Conservation (phyloP, 2,329 filamentous ascomycete species). For the Teratosphaeriaceae sp. region DNA sequence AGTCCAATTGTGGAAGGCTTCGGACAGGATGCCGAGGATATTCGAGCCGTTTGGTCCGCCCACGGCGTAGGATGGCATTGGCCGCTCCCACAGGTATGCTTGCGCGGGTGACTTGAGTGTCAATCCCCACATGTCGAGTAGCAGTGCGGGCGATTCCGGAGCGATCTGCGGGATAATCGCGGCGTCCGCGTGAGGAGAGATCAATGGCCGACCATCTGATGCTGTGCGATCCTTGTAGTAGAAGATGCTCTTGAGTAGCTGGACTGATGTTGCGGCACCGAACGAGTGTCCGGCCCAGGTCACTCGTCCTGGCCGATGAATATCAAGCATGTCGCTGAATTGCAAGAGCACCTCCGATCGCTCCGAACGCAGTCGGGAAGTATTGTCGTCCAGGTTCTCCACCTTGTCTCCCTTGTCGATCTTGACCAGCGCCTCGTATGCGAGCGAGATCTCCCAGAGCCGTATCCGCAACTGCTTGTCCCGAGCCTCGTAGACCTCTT, state of each 20-base stretch:
- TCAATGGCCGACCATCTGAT: slow-evolving; percentile 52
- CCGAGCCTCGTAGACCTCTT: slow-evolving; percentile 59
- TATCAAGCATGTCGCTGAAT: slow-evolving; percentile 57
- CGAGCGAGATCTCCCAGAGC: slow-evolving; percentile 68
- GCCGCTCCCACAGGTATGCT: slow-evolving; percentile 60
- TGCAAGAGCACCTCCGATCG: slow-evolving; percentile 45
- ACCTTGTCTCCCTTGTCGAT: slow-evolving; percentile 53
- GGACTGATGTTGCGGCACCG: slow-evolving; percentile 65
- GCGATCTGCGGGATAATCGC: slow-evolving; percentile 61
- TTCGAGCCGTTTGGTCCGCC: slow-evolving; percentile 47
- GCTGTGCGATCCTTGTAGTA: slow-evolving; percentile 44
- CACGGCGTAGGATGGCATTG: slow-evolving; percentile 59
- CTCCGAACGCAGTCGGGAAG: slow-evolving; percentile 29
- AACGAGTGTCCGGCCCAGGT: slow-evolving; percentile 77
- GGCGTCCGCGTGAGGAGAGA: slow-evolving; percentile 50
- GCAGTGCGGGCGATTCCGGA: slow-evolving; percentile 55
- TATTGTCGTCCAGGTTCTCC: slow-evolving; percentile 40
- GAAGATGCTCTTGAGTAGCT: slow-evolving; percentile 73
- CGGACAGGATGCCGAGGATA: slow-evolving; percentile 65
- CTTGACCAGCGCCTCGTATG: slow-evolving; percentile 61
- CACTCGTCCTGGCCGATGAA: slow-evolving; percentile 65
- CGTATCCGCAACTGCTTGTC: slow-evolving; percentile 68
- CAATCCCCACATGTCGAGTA: slow-evolving; percentile 78
- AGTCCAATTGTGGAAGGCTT: slow-evolving; percentile 72
- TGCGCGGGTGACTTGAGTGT: slow-evolving; percentile 60